Base-by-base conservation (phyloP, 148 eudicot genomes). In the Rhododendron henanense region DNA sequence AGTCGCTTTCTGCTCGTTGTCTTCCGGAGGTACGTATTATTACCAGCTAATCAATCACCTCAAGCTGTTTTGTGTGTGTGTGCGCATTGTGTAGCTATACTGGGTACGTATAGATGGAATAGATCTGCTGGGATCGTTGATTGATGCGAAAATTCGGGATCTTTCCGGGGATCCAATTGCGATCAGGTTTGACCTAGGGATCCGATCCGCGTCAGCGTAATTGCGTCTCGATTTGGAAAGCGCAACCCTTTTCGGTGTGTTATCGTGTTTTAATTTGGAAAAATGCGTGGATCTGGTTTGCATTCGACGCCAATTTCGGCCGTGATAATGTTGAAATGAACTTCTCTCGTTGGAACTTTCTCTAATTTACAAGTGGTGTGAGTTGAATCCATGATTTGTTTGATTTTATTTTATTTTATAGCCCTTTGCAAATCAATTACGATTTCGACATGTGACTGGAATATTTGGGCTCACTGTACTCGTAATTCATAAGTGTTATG, bases 81-180 rank as follows among this genome's bases (percentile, higher is more conserved):
- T 0, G 45, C 0, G 45, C 69, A 63, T 23, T 63, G 31, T 63
- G 9, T 63, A 23, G 69, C 28, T 23, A 63, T 63, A 23, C 10
- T 23, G 28, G 3, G 5, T 23, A 6, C 10, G n/a, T 23, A 9
- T 63, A 63, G 75, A 28, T 69, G 31, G 37, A 55, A 1, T 63
- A 63, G 84, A 83, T 83, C 84, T 83, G 76, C 45, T 10, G 3
- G 41, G 84, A 81, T 37, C 73, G 73, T 81, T 13, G 41, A 37
- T 59, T 59, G 84, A 21, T 59, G 31, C 23, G 19, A 23, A 39
- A 69, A 81, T 16, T 51, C 37, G 41, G 3, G 84, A 81, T 37
- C 16, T 81, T 59, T 45, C 4, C 21, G 73, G 3, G 28, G 2
- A 48, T 59, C 73, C 41, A 3, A 31, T 51, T 31, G 67, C 31